Conservation (phyloP, 345 rosid genomes). For the Gynandropsis gynandra region DNA sequence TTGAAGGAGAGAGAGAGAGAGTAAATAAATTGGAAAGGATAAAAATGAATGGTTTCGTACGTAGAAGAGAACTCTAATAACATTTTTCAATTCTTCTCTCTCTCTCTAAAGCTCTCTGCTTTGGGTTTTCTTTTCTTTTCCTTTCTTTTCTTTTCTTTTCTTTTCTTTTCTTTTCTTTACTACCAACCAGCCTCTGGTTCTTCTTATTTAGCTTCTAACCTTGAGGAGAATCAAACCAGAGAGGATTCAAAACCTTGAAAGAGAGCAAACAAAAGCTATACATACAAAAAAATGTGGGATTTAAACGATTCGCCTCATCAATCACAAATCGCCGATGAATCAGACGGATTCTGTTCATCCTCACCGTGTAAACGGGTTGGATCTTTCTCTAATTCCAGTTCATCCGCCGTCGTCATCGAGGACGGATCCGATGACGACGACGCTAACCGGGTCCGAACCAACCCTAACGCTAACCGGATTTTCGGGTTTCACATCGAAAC, state of each 20-base stretch:
- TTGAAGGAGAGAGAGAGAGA: conserved; percentile 21
- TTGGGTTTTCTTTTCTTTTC: no score
- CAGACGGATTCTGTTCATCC: conserved; percentile 61
- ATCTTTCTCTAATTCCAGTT: conserved; percentile 69
- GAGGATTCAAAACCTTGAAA: conserved; percentile 6
- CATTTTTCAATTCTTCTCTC: conserved; percentile 12
- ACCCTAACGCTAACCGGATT: conserved; percentile 35
- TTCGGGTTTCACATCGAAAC: conserved; percentile 31
- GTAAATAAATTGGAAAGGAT: conserved; percentile 27
- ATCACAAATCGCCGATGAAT: conserved; percentile 38
- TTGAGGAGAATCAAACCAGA: conserved; percentile 33
- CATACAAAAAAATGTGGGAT: conserved; percentile 35
- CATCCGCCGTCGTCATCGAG: conserved; percentile 69
- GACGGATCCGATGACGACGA: conserved; percentile 79
- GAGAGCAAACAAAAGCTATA: conserved; percentile 29
- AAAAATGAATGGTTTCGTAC: conserved; percentile 38
- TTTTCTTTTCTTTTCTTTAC: conserved; percentile 15
- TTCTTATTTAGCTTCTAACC: conserved; percentile 32
- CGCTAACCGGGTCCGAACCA: conserved; percentile 27
- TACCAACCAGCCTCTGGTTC: conserved; percentile 30
- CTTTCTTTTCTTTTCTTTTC: not conserved
- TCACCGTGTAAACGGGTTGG: conserved; percentile 83
- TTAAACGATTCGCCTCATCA: conserved; percentile 27
- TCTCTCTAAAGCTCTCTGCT: conserved; percentile 36
- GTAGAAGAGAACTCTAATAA: conserved; percentile 36